Percentiles rank a stretch among this genome's conserved stretches.
phyloP scores from a whole-genome alignment of 768 basidiomycete species.

The Amanita jacksonii region DNA sequence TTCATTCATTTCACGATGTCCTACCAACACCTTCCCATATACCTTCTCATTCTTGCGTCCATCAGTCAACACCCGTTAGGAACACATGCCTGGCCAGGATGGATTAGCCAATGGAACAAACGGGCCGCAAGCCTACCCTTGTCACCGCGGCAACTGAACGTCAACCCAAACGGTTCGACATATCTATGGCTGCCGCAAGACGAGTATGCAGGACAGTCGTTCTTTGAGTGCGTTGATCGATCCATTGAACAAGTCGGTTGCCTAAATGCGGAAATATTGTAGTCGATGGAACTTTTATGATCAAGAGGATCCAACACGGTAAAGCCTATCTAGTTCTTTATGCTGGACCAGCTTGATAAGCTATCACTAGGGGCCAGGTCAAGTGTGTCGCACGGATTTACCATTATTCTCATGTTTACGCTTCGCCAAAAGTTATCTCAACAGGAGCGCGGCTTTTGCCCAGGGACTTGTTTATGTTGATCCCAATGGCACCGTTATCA shows the following conservation, averaged over 20 bases:
- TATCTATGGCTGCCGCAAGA: constrained; percentile 64
- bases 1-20: not conserved
- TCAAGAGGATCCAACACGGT: constrained; percentile 61
- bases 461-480: constrained; percentile 47
- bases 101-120: not conserved
- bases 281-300: constrained; percentile 56
- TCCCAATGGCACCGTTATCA: constrained; percentile 51
- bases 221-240: constrained; percentile 51
- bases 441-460: constrained; percentile 41
- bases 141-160: constrained; percentile 22
- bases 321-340: constrained; percentile 15
- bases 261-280: constrained; percentile 8
- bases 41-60: constrained; percentile 2
- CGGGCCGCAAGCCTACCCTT: not conserved
- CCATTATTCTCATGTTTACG: constrained; percentile 1
- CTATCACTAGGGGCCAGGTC: constrained; percentile 51
- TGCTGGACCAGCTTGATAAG: constrained; percentile 5
- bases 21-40: not conserved
- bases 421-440: constrained; percentile 35
- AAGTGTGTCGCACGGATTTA: constrained; percentile 34
- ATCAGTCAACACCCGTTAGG: not conserved
- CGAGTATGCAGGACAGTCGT: constrained; percentile 52
- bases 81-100: not conserved
- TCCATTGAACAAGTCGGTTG: not conserved
- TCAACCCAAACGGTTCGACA: constrained; percentile 34